phyloP scores from a whole-genome alignment of 2,329 filamentous ascomycete genomes.

The Rutstroemia sp. region DNA sequence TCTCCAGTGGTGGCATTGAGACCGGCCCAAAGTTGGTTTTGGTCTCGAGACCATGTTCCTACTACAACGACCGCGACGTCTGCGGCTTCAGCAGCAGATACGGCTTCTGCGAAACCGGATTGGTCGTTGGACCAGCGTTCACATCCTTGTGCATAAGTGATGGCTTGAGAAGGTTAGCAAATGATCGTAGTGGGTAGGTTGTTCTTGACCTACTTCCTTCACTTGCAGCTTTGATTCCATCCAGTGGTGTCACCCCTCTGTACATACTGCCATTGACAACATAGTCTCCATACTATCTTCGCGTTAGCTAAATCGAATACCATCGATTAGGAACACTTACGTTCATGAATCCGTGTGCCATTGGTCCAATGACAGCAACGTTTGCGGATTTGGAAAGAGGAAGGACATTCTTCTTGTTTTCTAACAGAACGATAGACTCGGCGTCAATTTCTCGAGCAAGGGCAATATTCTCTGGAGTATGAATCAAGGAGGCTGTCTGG shows the following conservation, averaged over 20 bases:
- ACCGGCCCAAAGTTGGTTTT: conserved; percentile 61
- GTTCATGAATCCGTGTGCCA: conserved; percentile 66
- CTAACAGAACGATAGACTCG: conserved; percentile 73
- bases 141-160: conserved; percentile 63
- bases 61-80: conserved; percentile 69
- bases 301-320: not conserved
- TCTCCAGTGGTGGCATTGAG: conserved; percentile 70
- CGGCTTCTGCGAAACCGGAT: conserved; percentile 58
- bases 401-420: conserved; percentile 61
- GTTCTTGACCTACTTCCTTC: conserved; percentile 36
- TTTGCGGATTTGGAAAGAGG: conserved; percentile 61
- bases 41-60: conserved; percentile 65
- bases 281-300: conserved; percentile 61
- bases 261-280: conserved; percentile 54
- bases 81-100: conserved; percentile 56
- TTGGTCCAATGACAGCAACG: conserved; percentile 67
- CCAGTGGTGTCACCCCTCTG: conserved; percentile 60
- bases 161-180: conserved; percentile 17
- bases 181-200: not conserved
- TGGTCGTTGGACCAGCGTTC: conserved; percentile 66
- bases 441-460: conserved; percentile 69
- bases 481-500: conserved; percentile 50
- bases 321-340: conserved; percentile 34
- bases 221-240: conserved; percentile 57
- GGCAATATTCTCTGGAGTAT: conserved; percentile 59